A percentile compares a stretch with the other conserved stretches of the same genome.
Evolutionary conservation across 192 early-diverging fungal genomes (phyloP).

Genomic region (Phycomyces nitens): DNA sequence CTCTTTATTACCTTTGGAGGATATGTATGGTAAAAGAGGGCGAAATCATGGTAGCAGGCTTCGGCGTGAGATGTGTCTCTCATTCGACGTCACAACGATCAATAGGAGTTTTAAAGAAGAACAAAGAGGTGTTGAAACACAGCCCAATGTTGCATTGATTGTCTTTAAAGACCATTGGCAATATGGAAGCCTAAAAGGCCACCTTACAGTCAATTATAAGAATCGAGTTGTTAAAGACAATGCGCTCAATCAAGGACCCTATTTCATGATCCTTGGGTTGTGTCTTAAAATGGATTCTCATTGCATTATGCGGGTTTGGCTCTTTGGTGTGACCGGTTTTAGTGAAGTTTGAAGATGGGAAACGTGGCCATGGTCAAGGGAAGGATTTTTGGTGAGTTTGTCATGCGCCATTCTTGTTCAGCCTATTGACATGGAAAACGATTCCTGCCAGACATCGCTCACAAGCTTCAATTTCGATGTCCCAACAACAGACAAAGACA

Average conservation of each 20-base stretch:
- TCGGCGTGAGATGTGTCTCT: neutral
- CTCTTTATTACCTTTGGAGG: neutral
- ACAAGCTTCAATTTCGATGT: conserved; percentile 42
- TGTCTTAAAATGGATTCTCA: neutral
- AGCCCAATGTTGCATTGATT: neutral
- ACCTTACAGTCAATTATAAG: no score
- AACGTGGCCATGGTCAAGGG: neutral
- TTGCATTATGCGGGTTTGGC: neutral
- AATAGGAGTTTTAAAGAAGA: neutral
- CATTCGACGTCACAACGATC: neutral
- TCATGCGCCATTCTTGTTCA: neutral
- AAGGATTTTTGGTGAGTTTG: neutral
- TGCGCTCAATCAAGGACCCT: neutral
- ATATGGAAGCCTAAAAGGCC: no score
- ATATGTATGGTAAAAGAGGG: conserved; percentile 9
- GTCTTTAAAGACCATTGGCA: neutral
- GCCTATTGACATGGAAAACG: conserved; percentile 1
- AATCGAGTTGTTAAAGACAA: no score
- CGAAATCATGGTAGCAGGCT: neutral
- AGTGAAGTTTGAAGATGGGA: neutral
- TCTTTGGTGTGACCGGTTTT: neutral
- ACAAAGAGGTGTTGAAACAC: neutral
- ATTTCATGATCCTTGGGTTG: no score
- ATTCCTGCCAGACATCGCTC: conserved; percentile 18
- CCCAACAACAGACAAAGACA: conserved; percentile 20